Evolutionary conservation across 164 flowering plant genomes (phyloP).

Genomic region (Houttuynia cordata): DNA sequence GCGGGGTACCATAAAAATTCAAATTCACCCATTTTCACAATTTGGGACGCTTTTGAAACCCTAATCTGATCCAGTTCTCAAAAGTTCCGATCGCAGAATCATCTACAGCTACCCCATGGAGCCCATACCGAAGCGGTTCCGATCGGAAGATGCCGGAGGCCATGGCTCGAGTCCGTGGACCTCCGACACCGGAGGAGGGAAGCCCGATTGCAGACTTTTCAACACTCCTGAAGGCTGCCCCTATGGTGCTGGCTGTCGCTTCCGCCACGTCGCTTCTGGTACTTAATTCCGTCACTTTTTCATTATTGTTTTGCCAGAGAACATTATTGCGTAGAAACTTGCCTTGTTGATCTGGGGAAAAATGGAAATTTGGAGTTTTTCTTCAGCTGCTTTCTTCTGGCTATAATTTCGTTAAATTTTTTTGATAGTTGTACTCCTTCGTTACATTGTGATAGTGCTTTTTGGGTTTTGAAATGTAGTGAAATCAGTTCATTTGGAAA

Average conservation of each 20-base stretch:
- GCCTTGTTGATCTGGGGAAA: neutral
- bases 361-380: neutral
- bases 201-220: conserved; percentile 14
- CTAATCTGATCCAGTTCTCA: no score
- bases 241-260: conserved; percentile 10
- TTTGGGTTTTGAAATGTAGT: no score
- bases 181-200: conserved; percentile 8
- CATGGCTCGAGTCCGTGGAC: no score
- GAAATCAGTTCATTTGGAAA: no score
- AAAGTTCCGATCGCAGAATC: no score
- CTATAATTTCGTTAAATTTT: no score
- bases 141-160: conserved; percentile 8
- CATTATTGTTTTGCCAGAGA: neutral
- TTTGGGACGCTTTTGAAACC: no score
- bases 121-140: conserved; percentile 8
- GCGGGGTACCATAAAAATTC: no score
- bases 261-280: conserved; percentile 14
- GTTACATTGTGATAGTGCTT: no score
- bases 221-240: conserved; percentile 16
- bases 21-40: no score
- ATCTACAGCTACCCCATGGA: conserved; percentile 11
- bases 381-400: no score
- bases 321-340: neutral
- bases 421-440: no score
- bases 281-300: neutral